Conservation (phyloP, 768 basidiomycete genomes). For the Collybia sordida region DNA sequence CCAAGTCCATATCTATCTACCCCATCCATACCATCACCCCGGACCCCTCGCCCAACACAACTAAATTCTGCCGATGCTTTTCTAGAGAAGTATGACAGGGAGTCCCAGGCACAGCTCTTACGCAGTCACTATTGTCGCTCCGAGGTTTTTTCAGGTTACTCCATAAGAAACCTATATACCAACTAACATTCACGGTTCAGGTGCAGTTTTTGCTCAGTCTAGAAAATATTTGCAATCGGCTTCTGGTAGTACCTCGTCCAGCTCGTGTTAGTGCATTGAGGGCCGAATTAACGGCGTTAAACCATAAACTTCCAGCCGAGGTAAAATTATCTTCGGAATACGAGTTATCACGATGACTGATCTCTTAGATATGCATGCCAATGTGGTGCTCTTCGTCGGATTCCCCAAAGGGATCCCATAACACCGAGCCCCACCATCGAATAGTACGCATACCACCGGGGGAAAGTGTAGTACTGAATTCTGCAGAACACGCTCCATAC, state of each 20-base stretch:
- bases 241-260: constrained; percentile 89
- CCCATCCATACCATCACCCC: constrained; percentile 58
- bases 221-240: constrained; percentile 89
- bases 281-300: constrained; percentile 92
- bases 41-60: constrained; percentile 43
- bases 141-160: constrained; percentile 51
- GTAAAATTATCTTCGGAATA: constrained; percentile 35
- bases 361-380: constrained; percentile 75
- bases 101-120: constrained; percentile 70
- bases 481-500: constrained; percentile 94
- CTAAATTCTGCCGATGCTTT: constrained; percentile 52
- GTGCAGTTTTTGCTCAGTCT: constrained; percentile 85
- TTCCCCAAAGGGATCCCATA: constrained; percentile 34
- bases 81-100: constrained; percentile 64
- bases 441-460: constrained; percentile 97
- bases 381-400: constrained; percentile 85
- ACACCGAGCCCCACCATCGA: constrained; percentile 78
- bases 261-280: constrained; percentile 95
- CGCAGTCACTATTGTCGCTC: constrained; percentile 87
- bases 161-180: constrained; percentile 1
- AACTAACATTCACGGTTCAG: constrained; percentile 34
- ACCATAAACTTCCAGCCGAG: constrained; percentile 96
- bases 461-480: constrained; percentile 96
- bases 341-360: not conserved
- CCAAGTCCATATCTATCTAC: constrained; percentile 67